Conservation (phyloP, 1,139 yeast genomes). For the Kodamaea arcana region DNA sequence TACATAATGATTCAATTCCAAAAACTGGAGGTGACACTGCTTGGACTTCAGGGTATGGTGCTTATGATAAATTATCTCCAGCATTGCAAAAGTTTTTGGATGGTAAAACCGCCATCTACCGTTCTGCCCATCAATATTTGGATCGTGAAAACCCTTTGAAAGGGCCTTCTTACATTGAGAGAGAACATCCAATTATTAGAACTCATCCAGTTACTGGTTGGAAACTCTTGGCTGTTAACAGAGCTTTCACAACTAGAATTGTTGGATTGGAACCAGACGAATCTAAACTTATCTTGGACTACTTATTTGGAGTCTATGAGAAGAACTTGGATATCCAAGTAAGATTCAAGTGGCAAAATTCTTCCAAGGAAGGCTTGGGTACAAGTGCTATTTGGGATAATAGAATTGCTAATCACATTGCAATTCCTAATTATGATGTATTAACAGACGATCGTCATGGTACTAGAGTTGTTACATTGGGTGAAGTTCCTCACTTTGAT, state of each 20-base stretch:
- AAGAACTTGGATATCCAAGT: conserved; percentile 21
- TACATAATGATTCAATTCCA: conserved; percentile 16
- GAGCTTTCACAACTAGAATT: conserved; percentile 18
- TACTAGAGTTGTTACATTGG: conserved; percentile 21
- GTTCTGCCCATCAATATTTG: conserved; percentile 20
- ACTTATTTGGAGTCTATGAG: conserved; percentile 20
- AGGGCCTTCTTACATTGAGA: conserved; percentile 17
- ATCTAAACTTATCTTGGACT: conserved; percentile 16
- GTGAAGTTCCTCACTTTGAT: conserved; percentile 20
- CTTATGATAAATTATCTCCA: conserved; percentile 22
- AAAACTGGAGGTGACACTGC: conserved; percentile 16
- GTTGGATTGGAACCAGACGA: conserved; percentile 21
- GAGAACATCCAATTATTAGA: conserved; percentile 17
- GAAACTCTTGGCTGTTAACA: conserved; percentile 18
- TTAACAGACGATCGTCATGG: conserved; percentile 19
- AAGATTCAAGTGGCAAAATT: conserved; percentile 19
- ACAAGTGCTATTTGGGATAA: conserved; percentile 24
- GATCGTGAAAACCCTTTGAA: conserved; percentile 20
- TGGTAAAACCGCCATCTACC: conserved; percentile 20
- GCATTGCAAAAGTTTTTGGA: conserved; percentile 21
- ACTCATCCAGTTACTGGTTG: conserved; percentile 17
- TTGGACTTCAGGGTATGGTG: conserved; percentile 19
- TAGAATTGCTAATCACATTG: conserved; percentile 21
- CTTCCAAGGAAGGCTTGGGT: conserved; percentile 18
- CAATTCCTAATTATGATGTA: conserved; percentile 16